Percentiles rank a stretch among this genome's conserved stretches.
phyloP scores from a whole-genome alignment of 169 alveolate species.

The Eimeria zaria region DNA sequence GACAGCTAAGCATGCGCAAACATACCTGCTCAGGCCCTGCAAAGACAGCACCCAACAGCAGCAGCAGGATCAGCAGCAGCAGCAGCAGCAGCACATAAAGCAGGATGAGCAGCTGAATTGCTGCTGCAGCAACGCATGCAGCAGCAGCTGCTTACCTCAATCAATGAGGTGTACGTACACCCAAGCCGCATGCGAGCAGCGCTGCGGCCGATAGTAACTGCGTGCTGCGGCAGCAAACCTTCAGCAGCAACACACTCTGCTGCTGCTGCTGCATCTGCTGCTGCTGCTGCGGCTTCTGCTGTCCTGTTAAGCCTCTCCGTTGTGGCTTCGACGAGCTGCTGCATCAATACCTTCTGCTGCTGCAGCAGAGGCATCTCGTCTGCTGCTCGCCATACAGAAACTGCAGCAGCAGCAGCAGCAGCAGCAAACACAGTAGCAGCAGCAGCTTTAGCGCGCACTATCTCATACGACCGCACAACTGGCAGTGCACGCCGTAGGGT shows the following conservation, averaged over 20 bases:
- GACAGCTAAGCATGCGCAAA: conserved; percentile 1
- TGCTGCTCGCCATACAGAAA: conserved; percentile 32
- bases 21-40: conserved; percentile 16
- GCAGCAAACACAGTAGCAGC: conserved; percentile 2
- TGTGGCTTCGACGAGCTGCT: conserved; percentile 3
- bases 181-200: conserved; percentile 71
- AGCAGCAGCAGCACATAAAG: background rate
- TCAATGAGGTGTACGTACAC: conserved; percentile 31
- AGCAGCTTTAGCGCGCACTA: background rate
- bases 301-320: conserved; percentile 20
- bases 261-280: conserved; percentile 20
- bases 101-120: background rate
- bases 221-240: conserved; percentile 40
- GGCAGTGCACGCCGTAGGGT: no score
- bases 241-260: background rate
- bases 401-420: conserved; percentile 38
- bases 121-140: background rate
- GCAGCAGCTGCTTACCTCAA: conserved; percentile 30
- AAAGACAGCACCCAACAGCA: conserved; percentile 5
- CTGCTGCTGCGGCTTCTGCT: conserved; percentile 27
- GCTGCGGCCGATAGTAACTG: conserved; percentile 30
- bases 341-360: conserved; percentile 25
- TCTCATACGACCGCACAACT: no score
- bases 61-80: conserved; percentile 1
- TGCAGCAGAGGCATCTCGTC: conserved; percentile 60